Conservation (phyloP, 2,329 filamentous ascomycete species). For the Pseudocercospora pini-densiflorae region DNA sequence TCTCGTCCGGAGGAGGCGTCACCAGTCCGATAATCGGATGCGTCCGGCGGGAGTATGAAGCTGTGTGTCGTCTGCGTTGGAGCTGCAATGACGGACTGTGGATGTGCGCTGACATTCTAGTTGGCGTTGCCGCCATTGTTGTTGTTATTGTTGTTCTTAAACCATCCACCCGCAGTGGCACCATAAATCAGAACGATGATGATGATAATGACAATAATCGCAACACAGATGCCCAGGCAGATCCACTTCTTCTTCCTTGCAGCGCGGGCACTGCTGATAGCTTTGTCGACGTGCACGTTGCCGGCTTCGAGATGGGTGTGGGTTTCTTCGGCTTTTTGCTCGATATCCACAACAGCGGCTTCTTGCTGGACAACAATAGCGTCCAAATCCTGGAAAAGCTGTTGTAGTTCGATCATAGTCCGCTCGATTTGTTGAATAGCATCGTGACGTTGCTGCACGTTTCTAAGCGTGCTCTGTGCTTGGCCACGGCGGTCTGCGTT, state of each 20-base stretch:
- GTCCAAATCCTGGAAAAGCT: slow-evolving; percentile 90
- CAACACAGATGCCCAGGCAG: slow-evolving; percentile 73
- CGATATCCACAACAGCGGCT: slow-evolving; percentile 76
- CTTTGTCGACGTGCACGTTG: slow-evolving; percentile 80
- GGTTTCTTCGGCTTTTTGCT: slow-evolving; percentile 84
- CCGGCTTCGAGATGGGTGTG: slow-evolving; percentile 82
- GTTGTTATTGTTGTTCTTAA: slow-evolving; percentile 30
- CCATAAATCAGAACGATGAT: slow-evolving; percentile 45
- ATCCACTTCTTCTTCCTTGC: slow-evolving; percentile 97
- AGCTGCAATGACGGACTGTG: neutral
- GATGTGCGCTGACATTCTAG: neutral
- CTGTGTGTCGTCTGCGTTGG: neutral
- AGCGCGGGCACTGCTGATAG: slow-evolving; percentile 78
- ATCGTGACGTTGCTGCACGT: slow-evolving; percentile 80
- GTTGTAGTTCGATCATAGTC: slow-evolving; percentile 83
- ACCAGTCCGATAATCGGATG: too few relatives aligned
- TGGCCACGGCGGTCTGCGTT: slow-evolving; percentile 80
- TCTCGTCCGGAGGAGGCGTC: neutral
- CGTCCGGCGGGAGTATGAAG: neutral
- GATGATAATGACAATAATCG: slow-evolving; percentile 43
- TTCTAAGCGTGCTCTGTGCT: slow-evolving; percentile 76
- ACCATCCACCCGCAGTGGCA: slow-evolving; percentile 32
- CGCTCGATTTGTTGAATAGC: slow-evolving; percentile 91
- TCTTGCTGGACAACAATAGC: slow-evolving; percentile 86
- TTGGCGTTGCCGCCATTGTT: neutral